Evolutionary conservation across 768 basidiomycete genomes (phyloP).

Genomic region (Trametes cubensis): DNA sequence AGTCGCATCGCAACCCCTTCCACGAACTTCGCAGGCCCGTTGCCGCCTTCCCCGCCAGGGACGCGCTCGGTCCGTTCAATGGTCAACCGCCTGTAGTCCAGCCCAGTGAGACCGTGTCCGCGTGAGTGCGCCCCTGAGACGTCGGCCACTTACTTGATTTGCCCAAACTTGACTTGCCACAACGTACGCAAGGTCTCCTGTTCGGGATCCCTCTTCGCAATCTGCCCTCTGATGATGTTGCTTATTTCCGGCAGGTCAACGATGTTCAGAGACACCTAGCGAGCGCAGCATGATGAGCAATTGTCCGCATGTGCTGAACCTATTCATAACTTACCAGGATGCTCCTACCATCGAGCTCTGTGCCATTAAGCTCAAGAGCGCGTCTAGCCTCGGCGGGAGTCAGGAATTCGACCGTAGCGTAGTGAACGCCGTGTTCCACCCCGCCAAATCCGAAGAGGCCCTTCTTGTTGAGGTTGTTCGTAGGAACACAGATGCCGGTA

Average conservation of each 20-base stretch:
- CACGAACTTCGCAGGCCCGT: background rate
- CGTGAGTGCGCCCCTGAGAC: background rate
- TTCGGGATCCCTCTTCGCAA: slow-evolving; percentile 10
- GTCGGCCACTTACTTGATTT: slow-evolving; percentile 14
- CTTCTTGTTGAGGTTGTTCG: slow-evolving; percentile 6
- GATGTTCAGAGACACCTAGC: slow-evolving; percentile 27
- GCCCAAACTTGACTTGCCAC: slow-evolving; percentile 17
- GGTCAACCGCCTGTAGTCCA: slow-evolving; percentile 11
- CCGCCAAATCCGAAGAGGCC: slow-evolving; percentile 1
- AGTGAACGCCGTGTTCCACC: slow-evolving; percentile 35
- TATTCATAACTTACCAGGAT: slow-evolving; percentile 40
- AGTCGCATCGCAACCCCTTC: slow-evolving; percentile 4
- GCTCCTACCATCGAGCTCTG: slow-evolving; percentile 38
- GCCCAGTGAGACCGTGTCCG: background rate
- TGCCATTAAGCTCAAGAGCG: slow-evolving; percentile 47
- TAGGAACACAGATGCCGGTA: slow-evolving; percentile 31
- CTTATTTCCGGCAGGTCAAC: slow-evolving; percentile 38
- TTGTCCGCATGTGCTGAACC: background rate
- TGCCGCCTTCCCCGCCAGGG: background rate
- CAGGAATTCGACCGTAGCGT: slow-evolving; percentile 54
- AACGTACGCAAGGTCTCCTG: slow-evolving; percentile 3
- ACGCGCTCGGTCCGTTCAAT: slow-evolving; percentile 17
- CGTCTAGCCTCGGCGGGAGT: slow-evolving; percentile 39
- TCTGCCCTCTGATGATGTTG: slow-evolving; percentile 7
- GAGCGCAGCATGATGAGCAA: background rate